phyloP scores from a whole-genome alignment of 805 yeast genomes.

The Vanderwaltozyma verrucispora region DNA sequence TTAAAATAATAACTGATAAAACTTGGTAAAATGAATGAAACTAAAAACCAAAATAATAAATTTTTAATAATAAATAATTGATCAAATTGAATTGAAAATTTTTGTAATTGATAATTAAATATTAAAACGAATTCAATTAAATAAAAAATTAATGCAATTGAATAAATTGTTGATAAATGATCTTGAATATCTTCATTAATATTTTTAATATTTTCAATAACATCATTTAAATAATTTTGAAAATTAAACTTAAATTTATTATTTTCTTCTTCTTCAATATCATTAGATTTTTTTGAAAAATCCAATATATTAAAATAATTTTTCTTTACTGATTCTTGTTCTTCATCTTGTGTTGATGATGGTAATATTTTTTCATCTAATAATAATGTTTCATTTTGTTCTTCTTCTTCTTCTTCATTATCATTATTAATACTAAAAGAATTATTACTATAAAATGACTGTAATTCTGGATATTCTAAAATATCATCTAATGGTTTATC shows the following conservation, averaged over 20 bases:
- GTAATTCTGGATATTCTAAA: constrained; percentile 22
- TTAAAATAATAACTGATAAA: constrained; percentile 21
- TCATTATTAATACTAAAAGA: no score
- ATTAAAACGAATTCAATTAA: constrained; percentile 14
- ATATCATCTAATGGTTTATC: constrained; percentile 15
- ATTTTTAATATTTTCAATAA: constrained; percentile 9
- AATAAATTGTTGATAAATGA: constrained; percentile 16
- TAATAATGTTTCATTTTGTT: background rate
- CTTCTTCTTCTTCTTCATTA: no score
- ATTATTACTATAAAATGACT: constrained; percentile 8
- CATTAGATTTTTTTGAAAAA: background rate
- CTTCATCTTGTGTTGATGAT: background rate
- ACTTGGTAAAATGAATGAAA: constrained; percentile 13
- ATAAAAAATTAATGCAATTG: constrained; percentile 12
- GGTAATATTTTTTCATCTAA: background rate
- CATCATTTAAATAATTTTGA: constrained; percentile 15
- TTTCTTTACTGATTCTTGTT: background rate
- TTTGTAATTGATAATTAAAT: background rate
- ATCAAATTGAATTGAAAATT: constrained; percentile 4
- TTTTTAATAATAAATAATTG: background rate
- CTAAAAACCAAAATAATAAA: constrained; percentile 10
- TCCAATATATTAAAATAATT: background rate
- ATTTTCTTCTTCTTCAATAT: background rate
- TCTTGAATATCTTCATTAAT: constrained; percentile 18
- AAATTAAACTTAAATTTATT: constrained; percentile 14